A percentile compares a stretch with the other conserved stretches of the same genome.
Evolutionary conservation across 805 yeast species (phyloP).

Genomic region (Candida parachauliodes): DNA sequence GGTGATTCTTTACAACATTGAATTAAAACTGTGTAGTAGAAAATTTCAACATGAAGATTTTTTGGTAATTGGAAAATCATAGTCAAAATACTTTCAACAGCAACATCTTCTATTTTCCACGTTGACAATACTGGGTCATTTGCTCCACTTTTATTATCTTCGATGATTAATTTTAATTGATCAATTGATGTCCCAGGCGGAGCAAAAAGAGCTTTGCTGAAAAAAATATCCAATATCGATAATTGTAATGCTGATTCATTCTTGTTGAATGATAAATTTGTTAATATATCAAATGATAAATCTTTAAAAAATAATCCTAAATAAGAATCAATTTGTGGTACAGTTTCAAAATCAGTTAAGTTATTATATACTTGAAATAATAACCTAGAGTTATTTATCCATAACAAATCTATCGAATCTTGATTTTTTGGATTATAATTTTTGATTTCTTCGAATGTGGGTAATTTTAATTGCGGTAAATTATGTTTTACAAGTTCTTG

Average conservation of each 20-base stretch:
- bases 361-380: conserved; percentile 58
- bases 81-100: conserved; percentile 76
- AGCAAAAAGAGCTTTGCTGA: conserved; percentile 50
- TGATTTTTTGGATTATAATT: conserved; percentile 22
- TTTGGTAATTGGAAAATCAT: conserved; percentile 73
- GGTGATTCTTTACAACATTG: conserved; percentile 79
- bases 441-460: conserved; percentile 16
- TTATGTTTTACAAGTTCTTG: conserved; percentile 37
- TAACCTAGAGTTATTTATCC: conserved; percentile 57
- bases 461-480: conserved; percentile 38
- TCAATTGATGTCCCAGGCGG: conserved; percentile 76
- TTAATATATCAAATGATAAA: conserved; percentile 66
- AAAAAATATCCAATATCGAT: conserved; percentile 67
- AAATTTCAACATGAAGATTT: conserved; percentile 64
- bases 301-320: conserved; percentile 65
- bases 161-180: conserved; percentile 44
- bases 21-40: conserved; percentile 79
- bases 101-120: conserved; percentile 88
- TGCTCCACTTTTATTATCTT: conserved; percentile 41
- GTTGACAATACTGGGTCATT: conserved; percentile 53
- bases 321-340: conserved; percentile 37
- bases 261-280: conserved; percentile 84
- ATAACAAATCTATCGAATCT: conserved; percentile 51
- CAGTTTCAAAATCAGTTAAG: conserved; percentile 58
- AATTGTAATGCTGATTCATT: conserved; percentile 82